Evolutionary conservation across 2,329 filamentous ascomycete genomes (phyloP).

Genomic region (Colletotrichum abscissum): DNA sequence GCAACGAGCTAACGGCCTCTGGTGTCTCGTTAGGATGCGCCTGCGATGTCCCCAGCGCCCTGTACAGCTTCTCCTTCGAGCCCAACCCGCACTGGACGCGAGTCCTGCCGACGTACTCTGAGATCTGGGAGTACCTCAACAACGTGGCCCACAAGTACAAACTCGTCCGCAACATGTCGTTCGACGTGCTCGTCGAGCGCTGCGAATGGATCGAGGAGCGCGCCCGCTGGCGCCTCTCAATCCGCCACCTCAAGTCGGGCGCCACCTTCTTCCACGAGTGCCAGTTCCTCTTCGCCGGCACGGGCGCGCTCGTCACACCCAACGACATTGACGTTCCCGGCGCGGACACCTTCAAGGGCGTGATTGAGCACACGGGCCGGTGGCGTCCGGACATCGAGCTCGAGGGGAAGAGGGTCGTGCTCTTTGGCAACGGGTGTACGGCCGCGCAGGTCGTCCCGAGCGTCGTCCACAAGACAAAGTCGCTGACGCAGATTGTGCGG

Average conservation of each 20-base stretch:
- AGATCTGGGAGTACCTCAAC: constrained; percentile 69
- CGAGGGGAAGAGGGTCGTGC: constrained; percentile 57
- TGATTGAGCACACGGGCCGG: constrained; percentile 64
- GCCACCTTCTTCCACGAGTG: constrained; percentile 47
- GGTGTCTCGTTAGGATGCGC: constrained; percentile 47
- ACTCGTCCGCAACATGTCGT: constrained; percentile 50
- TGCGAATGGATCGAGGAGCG: constrained; percentile 52
- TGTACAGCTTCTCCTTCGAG: constrained; percentile 73
- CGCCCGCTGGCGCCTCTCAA: constrained; percentile 47
- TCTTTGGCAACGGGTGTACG: constrained; percentile 67
- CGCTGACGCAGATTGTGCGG: constrained; percentile 51
- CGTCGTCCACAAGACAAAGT: constrained; percentile 47
- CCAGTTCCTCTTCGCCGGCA: constrained; percentile 51
- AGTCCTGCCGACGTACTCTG: constrained; percentile 64
- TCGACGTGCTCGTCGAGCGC: constrained; percentile 48
- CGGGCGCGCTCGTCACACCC: constrained; percentile 48
- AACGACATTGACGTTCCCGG: constrained; percentile 58
- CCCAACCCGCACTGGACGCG: constrained; percentile 71
- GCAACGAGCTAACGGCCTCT: not conserved
- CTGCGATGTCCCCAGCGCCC: constrained; percentile 68
- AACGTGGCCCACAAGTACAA: constrained; percentile 59
- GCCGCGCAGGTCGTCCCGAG: constrained; percentile 63
- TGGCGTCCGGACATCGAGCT: constrained; percentile 65
- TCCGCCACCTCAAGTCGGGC: constrained; percentile 41
- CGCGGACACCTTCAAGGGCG: constrained; percentile 61